Base-by-base conservation (phyloP, 192 early-diverging fungal genomes). In the Backusella mclennaniae region DNA sequence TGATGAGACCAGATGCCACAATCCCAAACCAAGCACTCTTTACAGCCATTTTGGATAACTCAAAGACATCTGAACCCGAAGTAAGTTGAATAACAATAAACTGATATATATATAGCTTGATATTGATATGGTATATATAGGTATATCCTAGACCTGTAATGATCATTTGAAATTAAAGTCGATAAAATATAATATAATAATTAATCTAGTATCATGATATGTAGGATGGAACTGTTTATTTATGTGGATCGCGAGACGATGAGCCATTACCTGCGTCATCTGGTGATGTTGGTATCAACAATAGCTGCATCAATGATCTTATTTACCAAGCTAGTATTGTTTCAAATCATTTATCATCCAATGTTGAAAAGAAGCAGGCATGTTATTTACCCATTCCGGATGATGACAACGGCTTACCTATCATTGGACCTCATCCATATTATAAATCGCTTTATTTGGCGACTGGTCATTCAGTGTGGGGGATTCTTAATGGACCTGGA, bases 401-500 rank as follows among this genome's bases (percentile, higher is more conserved):
- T 26, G 78, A 84, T 75, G 71, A 73, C 4, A 31, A 39, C 21
- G 56, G 56, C 26, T 12, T 63, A 14, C 85, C 85, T 14, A 46
- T 83, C 6, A 82, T 87, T 76, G 85, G 85, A 3, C 71, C 77
- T 66, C 78, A 68, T 70, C 80, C 49, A 69, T 70, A 67, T 38
- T 66, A 77, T 4, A 70, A 76, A 29, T 70, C 80, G 15, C 59
- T 87, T 19, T 82, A 79, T 74, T 56, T 85, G 11, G 83, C 85
- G 12, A 79, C 79, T 19, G 85, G 85, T n/a, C 85, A 87, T 77
- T 79, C 77, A 1, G 72, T 74, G 12, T 87, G 85, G 85, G 85
- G 85, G 29, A 87, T 87, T 36, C 76, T 83, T n/a, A 79, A 82
- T 66, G 71, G 76, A 19, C 76, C 85, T 31, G 83, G 74, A 6